phyloP scores from a whole-genome alignment of 805 yeast genomes.

The Metschnikowia cubensis region DNA sequence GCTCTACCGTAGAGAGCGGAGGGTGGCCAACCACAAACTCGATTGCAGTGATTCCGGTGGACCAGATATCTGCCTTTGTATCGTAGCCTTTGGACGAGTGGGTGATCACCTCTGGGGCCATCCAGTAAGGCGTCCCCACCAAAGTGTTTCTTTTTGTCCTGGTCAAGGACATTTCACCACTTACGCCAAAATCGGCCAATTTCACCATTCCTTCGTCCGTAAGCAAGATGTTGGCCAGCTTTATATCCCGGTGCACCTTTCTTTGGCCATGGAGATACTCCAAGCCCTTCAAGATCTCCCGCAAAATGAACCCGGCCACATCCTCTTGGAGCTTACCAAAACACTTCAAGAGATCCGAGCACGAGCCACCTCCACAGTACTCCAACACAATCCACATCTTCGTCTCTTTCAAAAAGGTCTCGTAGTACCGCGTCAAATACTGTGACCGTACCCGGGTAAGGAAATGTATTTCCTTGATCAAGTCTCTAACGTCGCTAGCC shows the following conservation, averaged over 20 bases:
- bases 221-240: conserved; percentile 81
- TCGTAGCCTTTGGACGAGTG: conserved; percentile 55
- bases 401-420: conserved; percentile 60
- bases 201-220: conserved; percentile 69
- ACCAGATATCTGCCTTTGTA: conserved; percentile 93
- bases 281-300: conserved; percentile 66
- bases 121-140: conserved; percentile 97
- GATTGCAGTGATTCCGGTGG: conserved; percentile 86
- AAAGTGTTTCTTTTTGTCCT: conserved; percentile 58
- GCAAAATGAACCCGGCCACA: conserved; percentile 45
- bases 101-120: conserved; percentile 95
- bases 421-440: conserved; percentile 58
- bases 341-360: conserved; percentile 65
- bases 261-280: conserved; percentile 69
- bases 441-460: conserved; percentile 35
- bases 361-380: conserved; percentile 92
- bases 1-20: conserved; percentile 69
- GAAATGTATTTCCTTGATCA: conserved; percentile 76
- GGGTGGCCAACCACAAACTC: conserved; percentile 82
- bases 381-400: conserved; percentile 92
- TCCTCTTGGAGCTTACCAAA: conserved; percentile 55
- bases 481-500: conserved; percentile 60
- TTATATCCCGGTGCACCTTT: conserved; percentile 85
- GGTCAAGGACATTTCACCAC: conserved; percentile 69
- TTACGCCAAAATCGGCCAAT: conserved; percentile 90